Evolutionary conservation across 352 stramenopile genomes (phyloP).

Genomic region (Hyaloperonospora arabidopsidis): DNA sequence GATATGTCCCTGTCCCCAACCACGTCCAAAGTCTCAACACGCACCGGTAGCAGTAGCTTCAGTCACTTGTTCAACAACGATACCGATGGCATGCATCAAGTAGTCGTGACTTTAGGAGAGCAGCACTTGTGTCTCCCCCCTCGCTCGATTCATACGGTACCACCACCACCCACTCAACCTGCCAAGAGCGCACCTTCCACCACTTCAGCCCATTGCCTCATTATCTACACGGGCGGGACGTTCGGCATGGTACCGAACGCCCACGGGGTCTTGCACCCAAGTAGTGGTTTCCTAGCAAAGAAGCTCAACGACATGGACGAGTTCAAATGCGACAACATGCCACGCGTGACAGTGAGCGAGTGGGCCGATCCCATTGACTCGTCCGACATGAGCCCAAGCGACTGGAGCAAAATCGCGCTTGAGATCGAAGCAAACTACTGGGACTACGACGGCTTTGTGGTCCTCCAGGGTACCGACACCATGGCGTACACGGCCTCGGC

Average conservation of each 20-base stretch:
- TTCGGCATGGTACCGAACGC: conserved; percentile 86
- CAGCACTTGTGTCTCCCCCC: conserved; percentile 21
- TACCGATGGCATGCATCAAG: conserved; percentile 25
- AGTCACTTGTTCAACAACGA: conserved; percentile 23
- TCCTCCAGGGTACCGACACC: conserved; percentile 96
- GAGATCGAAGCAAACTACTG: conserved; percentile 93
- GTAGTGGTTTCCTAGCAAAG: conserved; percentile 81
- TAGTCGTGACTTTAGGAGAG: conserved; percentile 25
- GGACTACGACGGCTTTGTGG: conserved; percentile 95
- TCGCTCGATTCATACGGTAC: conserved; percentile 19
- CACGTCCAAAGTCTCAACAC: background rate
- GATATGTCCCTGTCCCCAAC: too few species aligned
- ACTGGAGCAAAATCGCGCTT: conserved; percentile 89
- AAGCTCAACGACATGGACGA: conserved; percentile 85
- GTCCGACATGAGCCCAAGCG: conserved; percentile 75
- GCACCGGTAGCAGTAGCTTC: conserved; percentile 23
- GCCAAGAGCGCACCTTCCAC: conserved; percentile 16
- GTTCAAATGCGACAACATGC: conserved; percentile 79
- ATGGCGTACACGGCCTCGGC: conserved; percentile 96
- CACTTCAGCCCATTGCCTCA: conserved; percentile 46
- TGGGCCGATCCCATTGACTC: conserved; percentile 87
- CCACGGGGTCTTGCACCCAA: conserved; percentile 72
- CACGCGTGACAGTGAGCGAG: conserved; percentile 62
- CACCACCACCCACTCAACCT: too few species aligned
- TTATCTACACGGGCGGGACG: conserved; percentile 89